Percentiles rank a stretch among this genome's conserved stretches.
Conservation (phyloP, 441 rosid genomes). For the Theobroma grandiflorum region DNA sequence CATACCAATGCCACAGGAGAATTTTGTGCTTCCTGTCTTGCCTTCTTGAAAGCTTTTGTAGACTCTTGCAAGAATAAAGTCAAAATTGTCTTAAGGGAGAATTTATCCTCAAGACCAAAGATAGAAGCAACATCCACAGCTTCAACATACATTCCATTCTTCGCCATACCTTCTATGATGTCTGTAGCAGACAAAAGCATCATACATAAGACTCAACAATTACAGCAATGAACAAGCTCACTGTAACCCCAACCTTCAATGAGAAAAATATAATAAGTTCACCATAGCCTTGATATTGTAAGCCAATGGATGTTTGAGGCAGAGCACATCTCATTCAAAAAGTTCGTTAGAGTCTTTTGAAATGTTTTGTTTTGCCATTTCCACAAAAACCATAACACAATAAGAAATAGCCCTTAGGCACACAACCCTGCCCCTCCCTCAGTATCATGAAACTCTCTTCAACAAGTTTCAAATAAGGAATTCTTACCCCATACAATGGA, state of each 20-base stretch:
- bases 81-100: constrained; percentile 61
- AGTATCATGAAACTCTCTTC: not conserved
- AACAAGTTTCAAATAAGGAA: constrained; percentile 4
- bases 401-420: not conserved
- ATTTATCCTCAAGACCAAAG: constrained; percentile 66
- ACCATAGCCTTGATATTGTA: not conserved
- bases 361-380: not conserved
- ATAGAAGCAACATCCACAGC: constrained; percentile 62
- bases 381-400: not conserved
- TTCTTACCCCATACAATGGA: not conserved
- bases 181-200: constrained; percentile 42
- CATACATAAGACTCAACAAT: not conserved
- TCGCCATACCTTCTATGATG: constrained; percentile 58
- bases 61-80: constrained; percentile 51
- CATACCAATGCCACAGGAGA: constrained; percentile 50
- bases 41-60: constrained; percentile 55
- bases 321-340: not conserved
- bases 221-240: constrained; percentile 3
- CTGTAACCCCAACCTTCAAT: not conserved
- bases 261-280: not conserved
- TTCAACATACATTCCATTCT: constrained; percentile 56
- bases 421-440: not conserved
- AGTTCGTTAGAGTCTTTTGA: not conserved
- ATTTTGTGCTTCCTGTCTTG: constrained; percentile 43
- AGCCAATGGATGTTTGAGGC: not conserved